Base-by-base conservation (phyloP, 208 protist genomes). In the Porcisia deanei region DNA sequence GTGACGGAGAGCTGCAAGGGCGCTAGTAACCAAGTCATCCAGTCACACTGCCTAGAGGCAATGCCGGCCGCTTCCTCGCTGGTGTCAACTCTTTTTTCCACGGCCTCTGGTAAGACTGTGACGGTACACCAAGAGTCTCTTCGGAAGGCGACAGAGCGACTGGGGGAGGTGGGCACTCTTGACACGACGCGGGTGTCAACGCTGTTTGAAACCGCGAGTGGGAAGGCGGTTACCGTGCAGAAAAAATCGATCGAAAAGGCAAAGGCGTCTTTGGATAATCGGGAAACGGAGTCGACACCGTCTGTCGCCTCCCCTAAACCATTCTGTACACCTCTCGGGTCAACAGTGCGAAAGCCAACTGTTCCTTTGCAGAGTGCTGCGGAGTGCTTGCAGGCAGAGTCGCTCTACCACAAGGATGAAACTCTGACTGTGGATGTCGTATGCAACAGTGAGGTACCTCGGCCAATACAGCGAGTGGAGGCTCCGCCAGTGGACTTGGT, bases 291-390 rank as follows among this genome's bases (percentile, higher is more conserved):
- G n/a, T 10, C 25, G 7, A n/a, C 60, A 63, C 59, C 20, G 5
- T 53, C 25, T 37, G 64, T 10, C 16, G 65, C 22, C n/a, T 37
- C 85, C 0, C n/a, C 71, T 9, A 86, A 84, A 25, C 82, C 89
- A n/a, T 94, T 90, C 58, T 55, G 79, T 20, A 88, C 85, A 0
- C 86, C 85, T 0, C 54, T 78, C 6, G 88, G 87, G 10, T 82
- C 73, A n/a, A 25, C 84, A 3, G 83, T 90, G 47, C 39, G 63
- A 3, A 80, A 89, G 12, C 81, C 69, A 3, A 79, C 81, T 54
- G 73, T 61, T 12, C 37, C 87, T 20, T 25, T 90, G 43, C 55
- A 34, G 3, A 22, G 30, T 25, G 75, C 85, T 18, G 54, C 64
- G 1, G 64, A 57, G 20, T 53, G 6, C 34, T 43, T 60, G 43